Evolutionary conservation across 2,329 filamentous ascomycete genomes (phyloP), one percentile per base, ranked within the genome.

Genomic region (Colletotrichum nymphaeae): DNA sequence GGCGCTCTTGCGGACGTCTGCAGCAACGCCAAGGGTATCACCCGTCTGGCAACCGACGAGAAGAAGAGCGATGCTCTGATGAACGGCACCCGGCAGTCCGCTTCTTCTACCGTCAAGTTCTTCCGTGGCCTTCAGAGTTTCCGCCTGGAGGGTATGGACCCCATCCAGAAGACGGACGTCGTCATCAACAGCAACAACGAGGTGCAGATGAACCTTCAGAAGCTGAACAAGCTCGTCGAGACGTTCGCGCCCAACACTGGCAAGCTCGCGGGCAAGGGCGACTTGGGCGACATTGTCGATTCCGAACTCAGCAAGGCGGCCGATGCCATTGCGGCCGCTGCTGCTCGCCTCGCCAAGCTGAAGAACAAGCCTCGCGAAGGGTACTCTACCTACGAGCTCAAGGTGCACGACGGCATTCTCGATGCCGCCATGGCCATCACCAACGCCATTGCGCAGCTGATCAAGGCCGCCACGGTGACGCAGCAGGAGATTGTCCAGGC

Each of bases 161-260:
- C 94, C 16, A 88, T 97, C 75, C 94, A 97, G 82, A 98, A 97
- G 90, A 97, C 95, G 3, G 96, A 98, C 75, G 95, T 98, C 42
- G 96, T 99, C 68, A 97, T 99, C 85, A 97, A 97, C 85, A 96
- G 94, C 87, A 98, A 98, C 84, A 94, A 97, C 76, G 97, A 99
- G 76, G 95, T 98, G 11, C 94, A 98, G 81, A 93, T 97, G 84
- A 95, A 97, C 77, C 88, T 99, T 65, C 96, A 98, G 85, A 94
- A 93, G 80, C 89, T 99, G 76, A 98, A 95, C 82, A 98, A 98
- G 86, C 87, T 98, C 63, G 95, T 96, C 1, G 97, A 99, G 81
- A 90, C 93, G 0, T 98, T 98, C 78, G 94, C 95, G 2, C 96
- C 96, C 0, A 95, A 94, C 82, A 94, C 94, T 75, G 92, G 89